Evolutionary conservation across 768 basidiomycete species (phyloP).

Genomic region (Cystofilobasidium capitatum): DNA sequence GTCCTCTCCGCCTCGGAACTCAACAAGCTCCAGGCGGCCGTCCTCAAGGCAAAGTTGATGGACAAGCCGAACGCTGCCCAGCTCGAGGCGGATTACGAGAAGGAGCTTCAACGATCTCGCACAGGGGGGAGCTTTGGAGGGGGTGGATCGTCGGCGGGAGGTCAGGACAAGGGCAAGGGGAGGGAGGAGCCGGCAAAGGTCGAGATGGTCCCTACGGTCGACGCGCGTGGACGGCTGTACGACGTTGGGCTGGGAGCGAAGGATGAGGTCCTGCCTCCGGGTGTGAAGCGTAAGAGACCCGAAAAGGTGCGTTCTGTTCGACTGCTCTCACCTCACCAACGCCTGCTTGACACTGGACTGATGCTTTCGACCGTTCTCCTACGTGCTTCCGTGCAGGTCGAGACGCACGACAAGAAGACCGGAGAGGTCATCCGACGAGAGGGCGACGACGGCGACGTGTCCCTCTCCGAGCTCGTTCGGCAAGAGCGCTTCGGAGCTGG

Average conservation of each 20-base stretch:
- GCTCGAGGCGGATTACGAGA: conserved; percentile 78
- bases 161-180: conserved; percentile 36
- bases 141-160: conserved; percentile 41
- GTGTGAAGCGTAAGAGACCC: conserved; percentile 69
- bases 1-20: conserved; percentile 47
- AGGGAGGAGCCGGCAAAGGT: conserved; percentile 51
- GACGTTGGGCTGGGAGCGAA: conserved; percentile 65
- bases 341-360: background rate
- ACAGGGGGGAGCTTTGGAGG: conserved; percentile 31
- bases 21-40: conserved; percentile 86
- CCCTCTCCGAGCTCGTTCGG: conserved; percentile 81
- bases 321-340: conserved; percentile 14
- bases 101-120: conserved; percentile 46
- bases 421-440: conserved; percentile 83
- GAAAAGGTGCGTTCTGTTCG: conserved; percentile 47
- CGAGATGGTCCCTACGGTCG: conserved; percentile 79
- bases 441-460: conserved; percentile 76
- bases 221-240: conserved; percentile 73
- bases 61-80: conserved; percentile 58
- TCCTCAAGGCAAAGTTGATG: conserved; percentile 81
- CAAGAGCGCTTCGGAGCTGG: conserved; percentile 88
- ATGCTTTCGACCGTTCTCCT: background rate
- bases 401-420: conserved; percentile 80
- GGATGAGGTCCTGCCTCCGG: conserved; percentile 47
- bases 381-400: conserved; percentile 51